phyloP scores from a whole-genome alignment of 129 eudicot species.

The Sambucus nigra region DNA sequence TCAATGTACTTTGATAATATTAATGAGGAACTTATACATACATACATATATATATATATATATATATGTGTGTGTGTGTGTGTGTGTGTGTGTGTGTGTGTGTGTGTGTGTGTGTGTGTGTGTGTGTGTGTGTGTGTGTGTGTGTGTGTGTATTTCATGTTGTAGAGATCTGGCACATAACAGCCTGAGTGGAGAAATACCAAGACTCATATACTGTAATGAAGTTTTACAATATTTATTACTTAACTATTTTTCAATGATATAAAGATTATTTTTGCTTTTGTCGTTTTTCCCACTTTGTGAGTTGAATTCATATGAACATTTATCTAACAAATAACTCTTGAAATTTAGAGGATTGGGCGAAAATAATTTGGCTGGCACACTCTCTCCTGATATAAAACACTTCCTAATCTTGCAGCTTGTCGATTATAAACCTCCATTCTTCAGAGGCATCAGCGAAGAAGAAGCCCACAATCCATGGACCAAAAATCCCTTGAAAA shows the following conservation, averaged over 20 bases:
- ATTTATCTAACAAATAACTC: neutral
- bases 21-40: neutral
- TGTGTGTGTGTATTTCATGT: neutral
- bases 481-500: no score
- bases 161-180: constrained; percentile 89
- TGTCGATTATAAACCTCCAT: no score
- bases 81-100: no score
- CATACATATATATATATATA: no score
- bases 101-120: no score
- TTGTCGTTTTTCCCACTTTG: neutral
- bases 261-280: neutral
- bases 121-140: no score
- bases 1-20: neutral
- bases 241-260: constrained; percentile 19
- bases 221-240: constrained; percentile 92
- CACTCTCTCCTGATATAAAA: constrained; percentile 75
- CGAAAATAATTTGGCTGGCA: constrained; percentile 72
- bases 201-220: constrained; percentile 93
- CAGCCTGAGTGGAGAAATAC: constrained; percentile 82
- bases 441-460: no score
- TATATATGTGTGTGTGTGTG: no score
- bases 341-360: constrained; percentile 61
- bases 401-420: no score
- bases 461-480: no score
- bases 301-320: neutral